These are phyloP conservation scores for Begonia peltatifolia DNA, from an alignment of 306 rosid genomes.

Conservation along the genomic window DNA sequence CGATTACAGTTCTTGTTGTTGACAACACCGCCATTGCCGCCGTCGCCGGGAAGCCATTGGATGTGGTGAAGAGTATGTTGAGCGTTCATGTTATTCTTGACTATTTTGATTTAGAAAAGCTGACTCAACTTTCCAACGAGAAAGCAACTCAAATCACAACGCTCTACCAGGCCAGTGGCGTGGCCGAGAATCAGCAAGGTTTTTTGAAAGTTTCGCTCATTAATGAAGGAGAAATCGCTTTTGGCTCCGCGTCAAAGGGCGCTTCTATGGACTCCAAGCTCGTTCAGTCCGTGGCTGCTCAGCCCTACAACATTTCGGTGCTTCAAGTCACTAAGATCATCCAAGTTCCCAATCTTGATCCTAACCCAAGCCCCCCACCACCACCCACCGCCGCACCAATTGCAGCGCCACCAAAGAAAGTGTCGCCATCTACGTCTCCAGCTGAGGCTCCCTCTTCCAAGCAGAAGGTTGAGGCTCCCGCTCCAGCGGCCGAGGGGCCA, in stretches of 20 bases:
- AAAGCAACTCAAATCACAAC: conserved; percentile 18
- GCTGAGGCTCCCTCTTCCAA: conserved; percentile 12
- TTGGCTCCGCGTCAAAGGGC: conserved; percentile 28
- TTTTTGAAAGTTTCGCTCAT: conserved; percentile 14
- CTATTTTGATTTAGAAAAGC: conserved; percentile 28
- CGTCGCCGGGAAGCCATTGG: conserved; percentile 21
- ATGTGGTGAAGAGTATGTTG: conserved; percentile 15
- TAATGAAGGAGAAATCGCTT: conserved; percentile 31
- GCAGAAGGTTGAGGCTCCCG: conserved; percentile 7
- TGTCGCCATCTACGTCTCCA: conserved; percentile 8
- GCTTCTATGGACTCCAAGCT: conserved; percentile 2
- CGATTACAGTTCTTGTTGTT: conserved; percentile 36
- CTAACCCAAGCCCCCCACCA: conserved; percentile 8
- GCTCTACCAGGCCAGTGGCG: conserved; percentile 24
- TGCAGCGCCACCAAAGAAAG: not conserved
- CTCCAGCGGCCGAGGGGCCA: conserved; percentile 8
- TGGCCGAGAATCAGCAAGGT: conserved; percentile 24
- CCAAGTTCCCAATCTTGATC: conserved; percentile 21
- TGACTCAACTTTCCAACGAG: conserved; percentile 6
- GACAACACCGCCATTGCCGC: conserved; percentile 10
- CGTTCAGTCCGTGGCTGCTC: conserved; percentile 18
- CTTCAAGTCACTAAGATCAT: conserved; percentile 30
- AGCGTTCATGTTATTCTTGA: conserved; percentile 24
- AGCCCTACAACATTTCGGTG: conserved; percentile 39
- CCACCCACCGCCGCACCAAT: not conserved